phyloP scores from a whole-genome alignment of 2,329 filamentous ascomycete genomes.

The Neonectria coccinea region DNA sequence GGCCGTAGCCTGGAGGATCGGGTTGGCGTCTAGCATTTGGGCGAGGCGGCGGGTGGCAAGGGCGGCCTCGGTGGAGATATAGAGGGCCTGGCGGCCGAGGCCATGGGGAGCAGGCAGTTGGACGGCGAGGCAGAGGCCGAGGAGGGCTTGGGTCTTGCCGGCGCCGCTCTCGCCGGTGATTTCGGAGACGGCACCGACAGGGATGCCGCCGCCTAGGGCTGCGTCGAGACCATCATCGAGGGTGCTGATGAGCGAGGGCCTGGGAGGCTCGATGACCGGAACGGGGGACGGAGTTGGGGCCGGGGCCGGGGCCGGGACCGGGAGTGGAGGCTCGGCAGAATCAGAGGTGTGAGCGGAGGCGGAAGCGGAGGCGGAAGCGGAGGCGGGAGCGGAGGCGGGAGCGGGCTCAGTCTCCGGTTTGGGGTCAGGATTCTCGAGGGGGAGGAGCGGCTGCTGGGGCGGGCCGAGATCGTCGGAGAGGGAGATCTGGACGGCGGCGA shows the following conservation, averaged over 20 bases:
- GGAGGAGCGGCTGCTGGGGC: conserved; percentile 42
- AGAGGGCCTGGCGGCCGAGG: conserved; percentile 80
- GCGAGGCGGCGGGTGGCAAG: conserved; percentile 84
- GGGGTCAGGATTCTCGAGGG: conserved; percentile 21
- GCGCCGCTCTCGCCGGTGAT: conserved; percentile 92
- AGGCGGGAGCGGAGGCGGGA: background rate
- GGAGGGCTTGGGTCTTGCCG: conserved; percentile 94
- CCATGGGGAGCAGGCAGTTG: conserved; percentile 83
- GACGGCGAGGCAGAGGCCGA: conserved; percentile 84
- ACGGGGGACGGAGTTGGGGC: conserved; percentile 2
- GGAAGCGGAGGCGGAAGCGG: background rate
- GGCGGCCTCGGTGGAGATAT: conserved; percentile 92
- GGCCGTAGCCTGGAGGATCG: conserved; percentile 60
- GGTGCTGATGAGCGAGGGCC: conserved; percentile 73
- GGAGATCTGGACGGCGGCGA: conserved; percentile 72
- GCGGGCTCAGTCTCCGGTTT: conserved; percentile 14
- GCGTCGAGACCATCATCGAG: conserved; percentile 79
- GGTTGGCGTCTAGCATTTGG: conserved; percentile 80
- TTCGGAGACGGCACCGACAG: conserved; percentile 85
- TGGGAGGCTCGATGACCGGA: conserved; percentile 9
- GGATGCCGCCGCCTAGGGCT: conserved; percentile 81
- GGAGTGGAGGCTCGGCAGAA: conserved; percentile 10
- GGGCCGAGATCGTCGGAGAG: conserved; percentile 71
- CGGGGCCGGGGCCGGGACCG: background rate
- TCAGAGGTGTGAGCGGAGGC: background rate